Conservation (phyloP, 441 rosid genomes). For the Erodium texanum region DNA sequence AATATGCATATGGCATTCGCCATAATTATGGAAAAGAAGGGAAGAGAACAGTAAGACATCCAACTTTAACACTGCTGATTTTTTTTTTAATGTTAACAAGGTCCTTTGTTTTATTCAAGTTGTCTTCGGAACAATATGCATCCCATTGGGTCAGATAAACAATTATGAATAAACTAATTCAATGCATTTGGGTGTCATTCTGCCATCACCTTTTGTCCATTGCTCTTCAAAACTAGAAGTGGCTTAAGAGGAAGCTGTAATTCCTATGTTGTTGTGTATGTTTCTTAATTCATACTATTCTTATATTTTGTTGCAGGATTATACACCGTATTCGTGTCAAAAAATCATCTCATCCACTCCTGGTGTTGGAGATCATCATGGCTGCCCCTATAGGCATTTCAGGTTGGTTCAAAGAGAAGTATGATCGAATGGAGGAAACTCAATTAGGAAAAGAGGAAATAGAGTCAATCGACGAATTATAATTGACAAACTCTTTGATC, state of each 20-base stretch:
- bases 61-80: slow-evolving; percentile 3
- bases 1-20: slow-evolving; percentile 79
- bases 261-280: neutral
- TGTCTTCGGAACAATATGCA: neutral
- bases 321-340: slow-evolving; percentile 89
- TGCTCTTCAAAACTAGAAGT: no score
- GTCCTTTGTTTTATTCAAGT: neutral
- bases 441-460: neutral
- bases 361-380: neutral
- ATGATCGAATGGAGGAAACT: neutral
- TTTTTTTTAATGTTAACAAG: neutral
- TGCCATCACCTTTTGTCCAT: neutral
- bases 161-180: neutral
- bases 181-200: neutral
- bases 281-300: neutral
- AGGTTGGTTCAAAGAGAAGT: slow-evolving; percentile 37
- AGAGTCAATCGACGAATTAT: neutral
- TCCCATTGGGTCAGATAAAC: neutral
- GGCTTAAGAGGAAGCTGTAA: no score
- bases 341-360: slow-evolving; percentile 49
- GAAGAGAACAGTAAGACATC: slow-evolving; percentile 70
- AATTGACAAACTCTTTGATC: neutral
- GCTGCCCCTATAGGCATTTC: slow-evolving; percentile 22
- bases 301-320: slow-evolving; percentile 54
- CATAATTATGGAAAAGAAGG: slow-evolving; percentile 94